Evolutionary conservation across 169 alveolate genomes (phyloP).

Genomic region (Eimeria brunetti): DNA sequence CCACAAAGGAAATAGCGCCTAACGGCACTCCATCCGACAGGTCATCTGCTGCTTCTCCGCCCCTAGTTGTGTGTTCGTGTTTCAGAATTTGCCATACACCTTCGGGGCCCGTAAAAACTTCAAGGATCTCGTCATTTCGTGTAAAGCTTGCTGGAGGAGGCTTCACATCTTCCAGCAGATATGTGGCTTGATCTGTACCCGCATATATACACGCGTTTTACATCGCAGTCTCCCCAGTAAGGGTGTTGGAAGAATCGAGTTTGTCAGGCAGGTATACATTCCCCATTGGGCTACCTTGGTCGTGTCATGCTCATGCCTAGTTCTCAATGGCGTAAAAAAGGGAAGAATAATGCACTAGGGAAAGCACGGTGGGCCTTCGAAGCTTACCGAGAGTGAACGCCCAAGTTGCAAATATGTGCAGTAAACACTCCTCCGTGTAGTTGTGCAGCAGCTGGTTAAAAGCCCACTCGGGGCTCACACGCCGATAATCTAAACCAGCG

Average conservation of each 20-base stretch:
- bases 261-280: not conserved
- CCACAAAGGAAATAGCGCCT: slow-evolving; percentile 41
- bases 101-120: slow-evolving; percentile 22
- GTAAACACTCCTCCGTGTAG: slow-evolving; percentile 63
- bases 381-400: slow-evolving; percentile 66
- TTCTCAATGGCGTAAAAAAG: not conserved
- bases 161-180: slow-evolving; percentile 45
- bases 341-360: not conserved
- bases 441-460: slow-evolving; percentile 71
- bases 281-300: not conserved
- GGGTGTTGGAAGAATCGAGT: not conserved
- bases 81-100: slow-evolving; percentile 40
- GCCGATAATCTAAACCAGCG: slow-evolving; percentile 65
- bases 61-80: slow-evolving; percentile 41
- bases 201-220: not conserved
- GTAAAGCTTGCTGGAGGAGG: slow-evolving; percentile 40
- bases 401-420: slow-evolving; percentile 64
- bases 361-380: not conserved
- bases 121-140: slow-evolving; percentile 20
- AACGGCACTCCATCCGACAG: slow-evolving; percentile 36
- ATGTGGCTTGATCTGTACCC: slow-evolving; percentile 52
- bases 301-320: not conserved
- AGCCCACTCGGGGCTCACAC: slow-evolving; percentile 46
- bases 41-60: slow-evolving; percentile 63
- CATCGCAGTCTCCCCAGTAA: not conserved